Evolutionary conservation across 2,329 filamentous ascomycete species (phyloP), one percentile per base, ranked within the genome.

Genomic region (Fusarium torreyae): DNA sequence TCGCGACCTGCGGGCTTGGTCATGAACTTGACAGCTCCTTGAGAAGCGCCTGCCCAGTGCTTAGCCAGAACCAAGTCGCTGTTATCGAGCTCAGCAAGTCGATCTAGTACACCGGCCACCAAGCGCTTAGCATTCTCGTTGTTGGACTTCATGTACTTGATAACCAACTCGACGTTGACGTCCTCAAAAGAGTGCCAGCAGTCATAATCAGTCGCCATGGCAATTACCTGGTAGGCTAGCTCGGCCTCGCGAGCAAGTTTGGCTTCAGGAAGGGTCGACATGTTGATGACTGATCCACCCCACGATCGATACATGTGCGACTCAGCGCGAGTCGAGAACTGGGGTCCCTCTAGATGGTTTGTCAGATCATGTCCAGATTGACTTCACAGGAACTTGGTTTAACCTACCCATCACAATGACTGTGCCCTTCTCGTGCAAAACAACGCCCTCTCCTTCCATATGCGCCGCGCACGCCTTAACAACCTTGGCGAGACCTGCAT

Each of bases 161-260:
- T 93, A 57, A 99, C 96, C 92, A 98, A 97, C 80, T 94, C 93
- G 22, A 99, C 96, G 66, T 94, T 94, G 67, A 99, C 96, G 70
- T 92, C 93, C 60, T 89, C 92, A 49, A 87, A 88, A 20, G 88
- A 89, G 78, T 94, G 92, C 96, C 96, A 99, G 89, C 95, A 98
- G 85, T 99, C 96, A 81, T 99, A 99, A 84, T 99, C 96, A 28
- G 96, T 99, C 34, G 94, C 93, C 96, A 99, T 99, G 86, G 95
- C 97, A 77, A 99, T 97, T 88, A 98, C 97, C 84, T 97, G 94
- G 82, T 98, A 98, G 36, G 92, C 92, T 74, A 99, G 92, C 85
- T 99, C 96, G 24, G 96, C 96, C 84, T 99, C 96, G 55, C 93
- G 91, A 11, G 96, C 96, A 20, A 99, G 90, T 86, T 99, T 99